Base-by-base conservation (phyloP, 108 stramenopile genomes). In the Skeletonema grethae region DNA sequence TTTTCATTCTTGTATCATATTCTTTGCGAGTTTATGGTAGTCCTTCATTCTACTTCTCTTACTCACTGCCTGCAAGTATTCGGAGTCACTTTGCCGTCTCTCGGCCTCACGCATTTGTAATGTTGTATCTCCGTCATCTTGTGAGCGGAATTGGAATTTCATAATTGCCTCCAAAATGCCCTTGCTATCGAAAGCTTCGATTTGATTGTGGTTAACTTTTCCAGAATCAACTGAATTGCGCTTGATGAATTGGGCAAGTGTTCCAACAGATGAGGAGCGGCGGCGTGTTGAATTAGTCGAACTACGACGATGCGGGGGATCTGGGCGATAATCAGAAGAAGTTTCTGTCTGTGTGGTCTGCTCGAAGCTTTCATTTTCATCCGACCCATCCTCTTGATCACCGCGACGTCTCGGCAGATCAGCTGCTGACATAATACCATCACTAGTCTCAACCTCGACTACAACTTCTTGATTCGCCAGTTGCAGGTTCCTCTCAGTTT, bases 1-100 rank as follows among this genome's bases (percentile, higher is more conserved):
- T n/a, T 43, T 43, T 38, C 36, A 43, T 43, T 39, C 10, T 11
- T 43, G 41, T 43, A 39, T 43, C 41, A 53, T 22, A 22, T 24
- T 53, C 50, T 24, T 3, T 53, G 7, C 50, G 41, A 43, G 2
- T 43, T 55, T 60, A 32, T 69, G 18, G 28, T 75, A 75, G 7
- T 75, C 59, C 0, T 29, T 43, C 73, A 75, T 75, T 69, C 67
- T 69, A 60, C 43, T 38, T 59, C 73, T 69, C 69, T 75, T 75
- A 4, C 39, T 53, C 20, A 62, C 30, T 12, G 73, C 73, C 29
- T 35, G 6, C 28, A 60, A 30, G 45, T 46, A 69, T 12, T 60
- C 67, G 4, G 73, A 36, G 18, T 75, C 39, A 18, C 72, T 57
- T 20, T 61, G 60, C 16, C 69, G 41, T 41, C 57, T 39, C 39